Percentiles rank a stretch among this genome's conserved stretches.
Conservation (phyloP, 192 early-diverging fungal genomes). For the Linderina pennispora region DNA sequence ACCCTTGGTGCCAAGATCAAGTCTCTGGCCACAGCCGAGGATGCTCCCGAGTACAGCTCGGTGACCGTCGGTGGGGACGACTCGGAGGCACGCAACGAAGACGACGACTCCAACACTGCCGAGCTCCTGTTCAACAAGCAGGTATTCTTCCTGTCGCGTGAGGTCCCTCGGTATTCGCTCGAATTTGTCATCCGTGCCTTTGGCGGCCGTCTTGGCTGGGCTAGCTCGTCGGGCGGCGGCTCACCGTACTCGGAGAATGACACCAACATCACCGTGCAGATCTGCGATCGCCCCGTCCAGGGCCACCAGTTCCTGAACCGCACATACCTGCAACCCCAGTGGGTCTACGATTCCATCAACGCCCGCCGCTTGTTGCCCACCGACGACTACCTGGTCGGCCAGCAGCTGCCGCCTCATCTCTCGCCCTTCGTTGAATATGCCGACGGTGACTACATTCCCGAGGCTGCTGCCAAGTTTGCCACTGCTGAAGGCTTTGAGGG, state of each 20-base stretch:
- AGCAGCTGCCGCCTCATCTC: slow-evolving; percentile 83
- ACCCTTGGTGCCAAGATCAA: slow-evolving; percentile 36
- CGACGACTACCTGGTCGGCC: slow-evolving; percentile 70
- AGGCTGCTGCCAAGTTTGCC: slow-evolving; percentile 41
- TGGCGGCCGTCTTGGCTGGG: slow-evolving; percentile 91
- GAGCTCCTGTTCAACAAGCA: slow-evolving; percentile 54
- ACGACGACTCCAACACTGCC: slow-evolving; percentile 36
- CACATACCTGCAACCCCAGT: slow-evolving; percentile 95
- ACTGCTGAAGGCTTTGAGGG: slow-evolving; percentile 51
- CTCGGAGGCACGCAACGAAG: slow-evolving; percentile 11
- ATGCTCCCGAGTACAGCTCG: slow-evolving; percentile 16
- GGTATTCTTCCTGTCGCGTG: slow-evolving; percentile 85
- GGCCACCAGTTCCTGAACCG: slow-evolving; percentile 57
- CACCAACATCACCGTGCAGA: slow-evolving; percentile 82
- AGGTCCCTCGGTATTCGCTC: slow-evolving; percentile 88
- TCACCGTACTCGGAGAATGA: slow-evolving; percentile 76
- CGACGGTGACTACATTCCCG: slow-evolving; percentile 85
- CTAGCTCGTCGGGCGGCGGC: slow-evolving; percentile 64
- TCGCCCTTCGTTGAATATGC: slow-evolving; percentile 85
- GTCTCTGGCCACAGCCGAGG: slow-evolving; percentile 10
- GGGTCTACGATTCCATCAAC: slow-evolving; percentile 94
- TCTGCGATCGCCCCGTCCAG: slow-evolving; percentile 75
- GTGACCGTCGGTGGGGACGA: slow-evolving; percentile 11
- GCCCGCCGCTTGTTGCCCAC: slow-evolving; percentile 62
- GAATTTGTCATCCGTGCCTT: slow-evolving; percentile 88